Base-by-base conservation (phyloP, 2,329 filamentous ascomycete species). In the Aspergillus awamori region DNA sequence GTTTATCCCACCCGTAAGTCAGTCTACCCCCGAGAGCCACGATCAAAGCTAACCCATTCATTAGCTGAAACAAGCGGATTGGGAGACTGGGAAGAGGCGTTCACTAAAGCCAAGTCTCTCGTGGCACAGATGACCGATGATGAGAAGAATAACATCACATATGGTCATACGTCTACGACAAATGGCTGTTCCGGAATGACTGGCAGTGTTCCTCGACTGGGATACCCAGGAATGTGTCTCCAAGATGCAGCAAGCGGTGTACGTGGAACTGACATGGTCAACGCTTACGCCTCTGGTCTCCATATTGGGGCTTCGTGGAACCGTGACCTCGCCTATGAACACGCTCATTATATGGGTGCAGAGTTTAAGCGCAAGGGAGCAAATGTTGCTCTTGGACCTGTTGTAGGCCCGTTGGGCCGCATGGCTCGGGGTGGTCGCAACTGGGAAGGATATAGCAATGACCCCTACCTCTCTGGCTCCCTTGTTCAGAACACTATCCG, bases 351-450 rank as follows among this genome's bases (percentile, higher is more conserved):
- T 48, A 85, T 88, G 80, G 86, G 82, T 2, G 79, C 77, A 5
- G 86, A 88, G 63, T 87, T 86, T 68, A 83, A 78, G 66, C 78
- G 76, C 4, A 86, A 85, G 66, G 84, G 84, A 43, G 69, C 64
- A 11, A 65, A 71, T 13, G 59, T 71, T 10, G 66, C 65, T 4
- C 67, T 82, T 4, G 80, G 78, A 0, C 76, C 76, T 13, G 78
- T 71, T 7, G 66, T 65, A 33, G 80, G 79, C 11, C 80, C 80
- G 17, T 66, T 82, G 24, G 80, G 79, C 28, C 72, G 79, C 45
- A 74, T 72, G n/a, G 73, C 73, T 5, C 73, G 71, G 43, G 73
- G 73, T 45, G 80, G 80, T 33, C 70, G 80, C 33, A 81, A 79
- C 65, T 81, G 79, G 79, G 79, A 82, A 66, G 78, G 78, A 15